Conservation (phyloP, 1,139 yeast species). For the Yamadazyma buinensis region DNA sequence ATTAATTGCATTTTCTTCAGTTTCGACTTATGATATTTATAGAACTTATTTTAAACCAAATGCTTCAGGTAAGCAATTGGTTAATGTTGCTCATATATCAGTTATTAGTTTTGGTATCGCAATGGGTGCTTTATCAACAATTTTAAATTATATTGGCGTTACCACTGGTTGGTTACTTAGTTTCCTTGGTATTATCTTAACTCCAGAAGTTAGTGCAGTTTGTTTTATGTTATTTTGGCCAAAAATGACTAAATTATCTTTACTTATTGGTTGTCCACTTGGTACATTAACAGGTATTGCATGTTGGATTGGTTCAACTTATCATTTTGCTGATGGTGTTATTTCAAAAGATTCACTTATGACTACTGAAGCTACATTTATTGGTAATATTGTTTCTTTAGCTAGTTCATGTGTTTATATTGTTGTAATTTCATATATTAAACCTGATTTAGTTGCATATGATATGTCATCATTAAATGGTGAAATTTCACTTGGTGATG, state of each 20-base stretch:
- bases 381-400: constrained; percentile 28
- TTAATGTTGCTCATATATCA: constrained; percentile 23
- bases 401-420: constrained; percentile 4
- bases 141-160: constrained; percentile 28
- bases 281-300: constrained; percentile 44
- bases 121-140: constrained; percentile 26
- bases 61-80: constrained; percentile 31
- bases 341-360: constrained; percentile 20
- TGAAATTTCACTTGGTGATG: constrained; percentile 18
- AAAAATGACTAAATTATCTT: constrained; percentile 41
- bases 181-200: constrained; percentile 28
- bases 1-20: constrained; percentile 34
- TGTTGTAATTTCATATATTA: constrained; percentile 16
- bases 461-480: constrained; percentile 10
- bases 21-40: constrained; percentile 33
- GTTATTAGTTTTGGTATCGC: constrained; percentile 24
- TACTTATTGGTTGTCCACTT: constrained; percentile 42
- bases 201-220: constrained; percentile 36
- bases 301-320: constrained; percentile 41
- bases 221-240: constrained; percentile 41
- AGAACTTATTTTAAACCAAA: constrained; percentile 30
- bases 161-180: constrained; percentile 29
- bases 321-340: constrained; percentile 19
- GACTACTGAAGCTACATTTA: constrained; percentile 26
- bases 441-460: constrained; percentile 17